Evolutionary conservation across 2,329 filamentous ascomycete species (phyloP), one percentile per base, ranked within the genome.

Genomic region (Pseudogymnoascus sp.): DNA sequence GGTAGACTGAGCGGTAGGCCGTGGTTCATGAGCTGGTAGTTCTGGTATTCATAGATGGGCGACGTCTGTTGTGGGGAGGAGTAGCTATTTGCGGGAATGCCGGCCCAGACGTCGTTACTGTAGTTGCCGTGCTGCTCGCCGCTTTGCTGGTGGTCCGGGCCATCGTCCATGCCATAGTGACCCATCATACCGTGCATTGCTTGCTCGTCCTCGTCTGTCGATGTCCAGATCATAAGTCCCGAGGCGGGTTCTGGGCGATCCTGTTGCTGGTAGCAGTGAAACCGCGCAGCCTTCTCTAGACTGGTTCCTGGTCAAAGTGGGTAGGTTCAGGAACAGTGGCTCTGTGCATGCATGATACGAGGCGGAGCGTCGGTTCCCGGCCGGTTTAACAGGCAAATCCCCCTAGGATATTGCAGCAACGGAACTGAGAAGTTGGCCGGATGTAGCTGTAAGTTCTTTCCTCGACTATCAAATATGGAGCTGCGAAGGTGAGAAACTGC

Each of bases 31-130:
- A 88, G 92, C 64, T 80, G 86, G 68, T 84, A 85, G 12, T 79
- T 81, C 65, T 81, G 78, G 72, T 90, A 91, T 69, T 90, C 88
- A 42, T 85, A 80, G 76, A 91, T 84, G 23, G 87, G 85, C 64
- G 87, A 88, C 66, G 87, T 84, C 68, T 86, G 85, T 70, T 90
- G 89, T 12, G 85, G 71, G 39, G 74, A 71, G 61, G 66, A 70
- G 62, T 74, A 75, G 57, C 67, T 68, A 64, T 70, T 69, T 75
- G 67, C 77, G 80, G 47, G 47, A 70, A 86, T 81, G 70, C 81
- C 80, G 59, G 78, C 78, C 85, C 84, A 86, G 70, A 75, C 77
- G 66, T 83, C 79, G 71, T 75, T 77, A 65, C 75, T 72, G 68
- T 77, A 74, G 64, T 79, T 74, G 63, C 79, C 79, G 67, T 73